Conservation (phyloP, 768 basidiomycete species). For the Lyophyllum decastes region DNA sequence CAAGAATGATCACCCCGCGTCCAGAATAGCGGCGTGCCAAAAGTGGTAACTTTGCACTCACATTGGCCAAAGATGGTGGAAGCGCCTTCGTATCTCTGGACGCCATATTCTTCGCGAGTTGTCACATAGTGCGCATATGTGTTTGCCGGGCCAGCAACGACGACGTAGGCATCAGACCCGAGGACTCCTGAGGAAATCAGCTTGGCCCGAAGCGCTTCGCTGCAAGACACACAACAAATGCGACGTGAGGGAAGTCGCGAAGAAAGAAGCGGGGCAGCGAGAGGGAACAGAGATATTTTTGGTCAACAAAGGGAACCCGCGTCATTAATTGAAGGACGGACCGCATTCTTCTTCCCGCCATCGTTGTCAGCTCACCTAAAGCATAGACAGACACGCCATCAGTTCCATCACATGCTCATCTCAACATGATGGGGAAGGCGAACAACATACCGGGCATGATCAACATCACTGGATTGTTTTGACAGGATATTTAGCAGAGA, state of each 20-base stretch:
- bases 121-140: conserved; percentile 77
- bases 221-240: conserved; percentile 28
- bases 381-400: conserved; percentile 10
- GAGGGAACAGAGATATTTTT: background rate
- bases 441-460: conserved; percentile 59
- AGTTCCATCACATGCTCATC: conserved; percentile 8
- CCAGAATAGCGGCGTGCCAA: conserved; percentile 4
- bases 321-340: conserved; percentile 30
- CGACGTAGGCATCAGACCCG: conserved; percentile 71
- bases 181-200: conserved; percentile 66
- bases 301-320: conserved; percentile 23
- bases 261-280: background rate
- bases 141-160: conserved; percentile 81
- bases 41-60: conserved; percentile 32
- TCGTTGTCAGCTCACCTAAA: conserved; percentile 73
- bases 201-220: conserved; percentile 65
- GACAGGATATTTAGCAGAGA: conserved; percentile 5
- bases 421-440: conserved; percentile 4
- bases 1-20: background rate
- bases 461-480: conserved; percentile 51
- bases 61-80: conserved; percentile 78
- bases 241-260: background rate
- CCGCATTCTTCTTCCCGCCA: conserved; percentile 79
- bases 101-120: conserved; percentile 70
- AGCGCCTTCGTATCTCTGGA: conserved; percentile 82